phyloP scores from a whole-genome alignment of 768 basidiomycete species.

The Podaxis sp. region DNA sequence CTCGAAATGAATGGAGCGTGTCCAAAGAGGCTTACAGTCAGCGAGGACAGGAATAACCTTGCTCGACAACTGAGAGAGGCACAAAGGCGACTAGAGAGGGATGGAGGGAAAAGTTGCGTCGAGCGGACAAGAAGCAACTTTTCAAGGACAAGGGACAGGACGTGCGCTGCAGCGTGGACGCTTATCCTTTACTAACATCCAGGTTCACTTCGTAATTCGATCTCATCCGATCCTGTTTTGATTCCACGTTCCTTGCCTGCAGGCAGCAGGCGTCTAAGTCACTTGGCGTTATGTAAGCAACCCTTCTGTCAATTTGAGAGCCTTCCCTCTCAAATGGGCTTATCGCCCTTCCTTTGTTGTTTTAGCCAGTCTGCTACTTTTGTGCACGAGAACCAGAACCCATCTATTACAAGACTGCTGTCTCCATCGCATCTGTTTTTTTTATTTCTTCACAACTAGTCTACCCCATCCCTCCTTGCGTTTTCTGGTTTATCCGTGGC shows the following conservation, averaged over 20 bases:
- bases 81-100: conserved; percentile 34
- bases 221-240: conserved; percentile 47
- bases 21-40: conserved; percentile 30
- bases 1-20: conserved; percentile 59
- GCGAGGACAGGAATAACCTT: conserved; percentile 33
- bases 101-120: conserved; percentile 41
- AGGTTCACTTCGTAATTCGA: conserved; percentile 47
- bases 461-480: not conserved
- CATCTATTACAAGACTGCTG: conserved; percentile 1
- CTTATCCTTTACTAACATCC: conserved; percentile 46
- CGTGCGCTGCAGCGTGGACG: conserved; percentile 53
- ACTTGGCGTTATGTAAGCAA: conserved; percentile 16
- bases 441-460: not conserved
- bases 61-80: conserved; percentile 29
- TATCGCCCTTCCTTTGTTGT: conserved; percentile 20
- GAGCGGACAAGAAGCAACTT: conserved; percentile 47
- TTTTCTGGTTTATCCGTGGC: conserved; percentile 7
- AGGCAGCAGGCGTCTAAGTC: conserved; percentile 42
- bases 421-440: not conserved
- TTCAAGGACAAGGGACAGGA: conserved; percentile 47
- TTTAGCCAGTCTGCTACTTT: conserved; percentile 8
- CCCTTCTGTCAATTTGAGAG: conserved; percentile 22
- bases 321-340: conserved; percentile 23
- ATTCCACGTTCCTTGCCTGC: conserved; percentile 80
- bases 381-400: conserved; percentile 5